phyloP scores from a whole-genome alignment of 2,329 filamentous ascomycete genomes.

The Monascus ruber region DNA sequence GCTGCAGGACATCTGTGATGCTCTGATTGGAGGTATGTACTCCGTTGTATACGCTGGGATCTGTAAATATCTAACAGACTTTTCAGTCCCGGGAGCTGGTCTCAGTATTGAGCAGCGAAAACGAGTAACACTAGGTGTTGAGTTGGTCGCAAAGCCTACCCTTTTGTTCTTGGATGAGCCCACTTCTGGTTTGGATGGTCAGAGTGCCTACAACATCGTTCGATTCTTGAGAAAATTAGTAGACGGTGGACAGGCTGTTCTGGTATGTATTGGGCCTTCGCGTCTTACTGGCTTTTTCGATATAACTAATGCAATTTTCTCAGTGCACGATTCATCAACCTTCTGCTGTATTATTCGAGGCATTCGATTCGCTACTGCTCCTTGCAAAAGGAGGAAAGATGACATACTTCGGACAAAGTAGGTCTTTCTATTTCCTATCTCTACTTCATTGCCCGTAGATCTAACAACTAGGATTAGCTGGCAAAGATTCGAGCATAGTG shows the following conservation, averaged over 20 bases:
- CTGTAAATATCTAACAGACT: too few species aligned
- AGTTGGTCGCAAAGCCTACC: slow-evolving; percentile 49
- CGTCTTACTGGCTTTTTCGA: background rate
- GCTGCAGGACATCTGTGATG: slow-evolving; percentile 51
- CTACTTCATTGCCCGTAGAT: background rate
- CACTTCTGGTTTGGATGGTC: slow-evolving; percentile 42
- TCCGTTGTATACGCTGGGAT: too few species aligned
- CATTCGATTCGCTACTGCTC: slow-evolving; percentile 55
- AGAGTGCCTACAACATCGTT: slow-evolving; percentile 46
- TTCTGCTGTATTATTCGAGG: slow-evolving; percentile 52
- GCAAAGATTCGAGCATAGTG: slow-evolving; percentile 30
- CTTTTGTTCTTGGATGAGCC: slow-evolving; percentile 45
- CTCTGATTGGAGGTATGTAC: slow-evolving; percentile 42
- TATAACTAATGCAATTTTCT: slow-evolving; percentile 6
- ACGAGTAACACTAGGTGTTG: slow-evolving; percentile 49
- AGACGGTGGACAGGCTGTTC: slow-evolving; percentile 53
- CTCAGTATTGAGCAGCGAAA: slow-evolving; percentile 56
- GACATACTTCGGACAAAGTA: slow-evolving; percentile 52
- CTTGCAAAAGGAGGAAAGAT: slow-evolving; percentile 55
- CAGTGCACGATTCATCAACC: slow-evolving; percentile 57
- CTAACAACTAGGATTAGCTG: slow-evolving; percentile 9
- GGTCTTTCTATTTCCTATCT: slow-evolving; percentile 3
- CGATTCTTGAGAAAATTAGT: slow-evolving; percentile 57
- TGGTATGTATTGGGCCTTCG: slow-evolving; percentile 30
- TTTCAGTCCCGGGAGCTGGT: slow-evolving; percentile 38